Percentiles rank a stretch among this genome's conserved stretches.
These are phyloP conservation scores for Russula emetica DNA, from an alignment of 768 basidiomycete species.

Conservation along the genomic window DNA sequence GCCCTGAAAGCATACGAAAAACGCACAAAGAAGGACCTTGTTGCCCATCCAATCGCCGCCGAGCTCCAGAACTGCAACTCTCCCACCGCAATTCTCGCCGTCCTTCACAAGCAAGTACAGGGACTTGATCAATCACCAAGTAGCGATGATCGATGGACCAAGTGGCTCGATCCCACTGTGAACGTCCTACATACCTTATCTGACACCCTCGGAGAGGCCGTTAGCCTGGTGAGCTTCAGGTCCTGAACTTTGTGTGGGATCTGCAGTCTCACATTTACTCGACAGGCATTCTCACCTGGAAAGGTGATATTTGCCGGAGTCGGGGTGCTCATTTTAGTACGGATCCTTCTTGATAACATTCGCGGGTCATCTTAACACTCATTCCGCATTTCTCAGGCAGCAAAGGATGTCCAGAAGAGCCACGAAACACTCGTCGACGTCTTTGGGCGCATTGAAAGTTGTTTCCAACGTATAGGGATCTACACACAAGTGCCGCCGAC, in stretches of 20 bases:
- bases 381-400: not conserved
- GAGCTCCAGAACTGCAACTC: slow-evolving; percentile 2
- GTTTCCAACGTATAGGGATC: not conserved
- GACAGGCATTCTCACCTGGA: not conserved
- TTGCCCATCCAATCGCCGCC: not conserved
- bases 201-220: not conserved
- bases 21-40: not conserved
- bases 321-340: not conserved
- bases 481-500: not conserved
- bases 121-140: not conserved
- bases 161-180: not conserved
- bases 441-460: not conserved
- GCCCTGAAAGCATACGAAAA: not conserved
- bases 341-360: not conserved
- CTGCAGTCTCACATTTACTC: not conserved
- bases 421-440: not conserved
- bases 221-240: not conserved
- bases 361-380: not conserved
- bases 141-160: not conserved
- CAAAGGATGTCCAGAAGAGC: not conserved
- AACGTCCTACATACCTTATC: not conserved
- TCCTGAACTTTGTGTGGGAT: not conserved
- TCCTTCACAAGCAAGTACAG: not conserved
- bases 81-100: not conserved
- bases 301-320: not conserved